Percentiles rank a stretch among this genome's conserved stretches.
Evolutionary conservation across 805 yeast genomes (phyloP).

Genomic region (Yueomyces sp.): DNA sequence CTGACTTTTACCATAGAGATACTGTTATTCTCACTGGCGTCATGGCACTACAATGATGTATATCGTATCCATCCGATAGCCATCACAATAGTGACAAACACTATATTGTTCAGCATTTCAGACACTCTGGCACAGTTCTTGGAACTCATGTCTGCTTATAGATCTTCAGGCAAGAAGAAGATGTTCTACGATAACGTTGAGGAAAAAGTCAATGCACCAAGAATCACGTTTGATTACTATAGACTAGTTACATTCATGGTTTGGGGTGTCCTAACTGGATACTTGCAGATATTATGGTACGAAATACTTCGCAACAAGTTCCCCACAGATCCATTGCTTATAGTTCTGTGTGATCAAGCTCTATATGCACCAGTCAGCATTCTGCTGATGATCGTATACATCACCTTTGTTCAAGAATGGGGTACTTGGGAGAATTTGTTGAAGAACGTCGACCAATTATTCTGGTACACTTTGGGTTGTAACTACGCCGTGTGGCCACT

Average conservation of each 20-base stretch:
- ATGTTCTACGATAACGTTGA: neutral
- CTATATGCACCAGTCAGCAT: neutral
- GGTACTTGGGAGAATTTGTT: neutral
- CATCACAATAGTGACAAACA: neutral
- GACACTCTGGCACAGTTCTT: neutral
- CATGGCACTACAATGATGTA: too few relatives aligned
- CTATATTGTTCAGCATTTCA: neutral
- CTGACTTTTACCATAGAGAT: too few relatives aligned
- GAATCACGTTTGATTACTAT: neutral
- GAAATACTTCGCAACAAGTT: neutral
- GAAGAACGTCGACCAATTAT: neutral
- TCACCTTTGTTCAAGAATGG: neutral
- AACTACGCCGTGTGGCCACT: neutral
- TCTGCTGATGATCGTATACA: neutral
- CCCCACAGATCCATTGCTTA: neutral
- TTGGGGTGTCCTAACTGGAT: neutral
- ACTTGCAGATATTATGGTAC: neutral
- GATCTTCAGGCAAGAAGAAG: neutral
- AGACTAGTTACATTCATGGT: neutral
- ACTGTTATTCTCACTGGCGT: too few relatives aligned
- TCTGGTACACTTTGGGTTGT: neutral
- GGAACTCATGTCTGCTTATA: neutral
- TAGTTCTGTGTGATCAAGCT: neutral
- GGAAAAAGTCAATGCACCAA: neutral
- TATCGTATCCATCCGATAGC: neutral